Percentiles rank a stretch among this genome's conserved stretches.
These are phyloP conservation scores for Mortierella sp. DNA, from an alignment of 371 early-diverging fungal species.

Conservation along the genomic window DNA sequence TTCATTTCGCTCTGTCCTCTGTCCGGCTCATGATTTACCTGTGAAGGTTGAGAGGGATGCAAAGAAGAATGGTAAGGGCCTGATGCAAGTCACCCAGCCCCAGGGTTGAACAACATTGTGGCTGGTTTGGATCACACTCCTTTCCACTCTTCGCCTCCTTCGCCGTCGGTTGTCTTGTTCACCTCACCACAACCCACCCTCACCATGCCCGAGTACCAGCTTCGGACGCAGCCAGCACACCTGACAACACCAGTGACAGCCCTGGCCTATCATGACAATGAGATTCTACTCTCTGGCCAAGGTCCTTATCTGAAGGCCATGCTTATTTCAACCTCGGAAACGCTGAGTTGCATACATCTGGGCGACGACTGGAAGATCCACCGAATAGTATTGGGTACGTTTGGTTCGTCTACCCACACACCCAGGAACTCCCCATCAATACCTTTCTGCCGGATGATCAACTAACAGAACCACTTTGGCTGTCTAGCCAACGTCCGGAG, in stretches of 20 bases:
- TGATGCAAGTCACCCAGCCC: constrained; percentile 2
- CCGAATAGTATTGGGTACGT: constrained; percentile 64
- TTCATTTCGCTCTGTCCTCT: no score
- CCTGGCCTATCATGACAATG: constrained; percentile 61
- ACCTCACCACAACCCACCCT: background rate
- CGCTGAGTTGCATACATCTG: constrained; percentile 53
- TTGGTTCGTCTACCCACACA: no score
- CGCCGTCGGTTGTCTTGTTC: background rate
- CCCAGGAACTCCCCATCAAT: background rate
- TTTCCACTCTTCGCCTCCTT: no score
- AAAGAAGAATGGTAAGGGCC: background rate
- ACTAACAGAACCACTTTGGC: background rate
- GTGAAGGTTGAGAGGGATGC: no score
- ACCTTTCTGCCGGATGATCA: background rate
- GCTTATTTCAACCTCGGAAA: constrained; percentile 58
- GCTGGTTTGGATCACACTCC: no score
- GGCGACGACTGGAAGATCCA: constrained; percentile 65
- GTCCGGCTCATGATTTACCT: no score
- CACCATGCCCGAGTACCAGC: constrained; percentile 14
- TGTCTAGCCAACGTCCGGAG: constrained; percentile 29
- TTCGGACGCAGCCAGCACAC: constrained; percentile 38
- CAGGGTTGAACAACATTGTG: no score
- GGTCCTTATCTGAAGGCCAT: constrained; percentile 70
- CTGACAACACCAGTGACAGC: constrained; percentile 61
- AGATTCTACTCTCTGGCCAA: constrained; percentile 67